These are phyloP conservation scores for Diaporthe vaccinii DNA, from an alignment of 2,329 filamentous ascomycete species.

Conservation along the genomic window DNA sequence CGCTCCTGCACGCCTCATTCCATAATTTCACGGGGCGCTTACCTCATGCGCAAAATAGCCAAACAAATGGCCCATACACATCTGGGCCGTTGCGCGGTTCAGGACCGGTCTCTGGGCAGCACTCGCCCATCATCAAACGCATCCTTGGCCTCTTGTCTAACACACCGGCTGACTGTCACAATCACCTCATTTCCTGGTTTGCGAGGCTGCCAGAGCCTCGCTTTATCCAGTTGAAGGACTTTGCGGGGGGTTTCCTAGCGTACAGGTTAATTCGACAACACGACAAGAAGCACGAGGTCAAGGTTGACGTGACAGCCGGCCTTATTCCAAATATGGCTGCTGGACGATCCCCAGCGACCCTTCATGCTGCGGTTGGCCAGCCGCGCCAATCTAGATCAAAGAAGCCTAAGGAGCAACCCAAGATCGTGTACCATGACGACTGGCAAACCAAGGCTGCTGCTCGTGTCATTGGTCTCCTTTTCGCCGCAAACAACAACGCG, in stretches of 20 bases:
- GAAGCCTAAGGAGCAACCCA: constrained; percentile 67
- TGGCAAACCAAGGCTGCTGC: constrained; percentile 91
- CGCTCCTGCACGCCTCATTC: constrained; percentile 71
- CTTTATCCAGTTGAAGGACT: constrained; percentile 81
- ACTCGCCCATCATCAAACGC: constrained; percentile 88
- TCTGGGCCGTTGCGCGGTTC: constrained; percentile 48
- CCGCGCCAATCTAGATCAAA: constrained; percentile 59
- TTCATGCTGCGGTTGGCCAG: constrained; percentile 81
- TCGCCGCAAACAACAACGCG: constrained; percentile 80
- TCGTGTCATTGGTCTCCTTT: constrained; percentile 83
- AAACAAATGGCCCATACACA: constrained; percentile 33
- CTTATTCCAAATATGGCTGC: constrained; percentile 81
- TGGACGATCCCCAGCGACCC: constrained; percentile 75
- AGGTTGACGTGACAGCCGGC: constrained; percentile 73
- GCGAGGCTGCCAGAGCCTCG: constrained; percentile 75
- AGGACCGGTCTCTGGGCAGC: constrained; percentile 70
- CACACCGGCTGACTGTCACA: constrained; percentile 80
- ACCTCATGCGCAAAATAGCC: constrained; percentile 48
- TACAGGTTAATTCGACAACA: constrained; percentile 82
- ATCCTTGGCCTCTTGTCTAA: constrained; percentile 86
- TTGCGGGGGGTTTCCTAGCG: constrained; percentile 83
- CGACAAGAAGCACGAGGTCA: constrained; percentile 73
- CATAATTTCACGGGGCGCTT: constrained; percentile 58
- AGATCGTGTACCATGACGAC: constrained; percentile 80
- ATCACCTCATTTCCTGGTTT: constrained; percentile 83